Percentiles rank a stretch among this genome's conserved stretches.
These are phyloP conservation scores for Penicillium macrosclerotiorum DNA, from an alignment of 495 filamentous ascomycete genomes.

Conservation along the genomic window DNA sequence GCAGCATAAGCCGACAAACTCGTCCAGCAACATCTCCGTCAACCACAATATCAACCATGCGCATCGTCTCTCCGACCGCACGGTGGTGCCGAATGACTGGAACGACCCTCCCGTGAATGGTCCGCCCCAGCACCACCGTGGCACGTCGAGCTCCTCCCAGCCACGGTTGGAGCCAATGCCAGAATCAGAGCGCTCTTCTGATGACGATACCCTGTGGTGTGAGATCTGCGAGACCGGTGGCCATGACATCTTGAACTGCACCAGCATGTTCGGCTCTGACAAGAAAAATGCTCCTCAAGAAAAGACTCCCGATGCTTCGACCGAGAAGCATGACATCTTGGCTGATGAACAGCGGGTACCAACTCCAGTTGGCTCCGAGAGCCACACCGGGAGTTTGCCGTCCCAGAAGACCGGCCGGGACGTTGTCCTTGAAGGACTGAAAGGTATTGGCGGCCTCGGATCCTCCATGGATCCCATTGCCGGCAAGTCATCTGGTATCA, in stretches of 20 bases:
- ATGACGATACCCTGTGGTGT: slow-evolving; percentile 83
- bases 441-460: slow-evolving; percentile 52
- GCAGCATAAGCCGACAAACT: slow-evolving; percentile 39
- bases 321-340: slow-evolving; percentile 21
- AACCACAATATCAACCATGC: slow-evolving; percentile 29
- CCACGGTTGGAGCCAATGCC: slow-evolving; percentile 55
- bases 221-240: slow-evolving; percentile 94
- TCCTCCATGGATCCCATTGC: slow-evolving; percentile 53
- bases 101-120: slow-evolving; percentile 33
- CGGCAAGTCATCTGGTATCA: slow-evolving; percentile 74
- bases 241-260: slow-evolving; percentile 91
- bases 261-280: slow-evolving; percentile 70
- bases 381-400: slow-evolving; percentile 16
- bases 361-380: slow-evolving; percentile 12
- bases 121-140: slow-evolving; percentile 34
- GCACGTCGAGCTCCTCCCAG: slow-evolving; percentile 32
- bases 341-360: slow-evolving; percentile 13
- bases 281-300: slow-evolving; percentile 17
- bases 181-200: slow-evolving; percentile 71
- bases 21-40: slow-evolving; percentile 28
- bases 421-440: slow-evolving; percentile 62
- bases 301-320: slow-evolving; percentile 11
- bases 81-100: slow-evolving; percentile 46
- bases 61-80: slow-evolving; percentile 47
- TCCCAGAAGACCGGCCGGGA: slow-evolving; percentile 43